phyloP scores from a whole-genome alignment of 345 rosid species.

The Tarenaya hassleriana region DNA sequence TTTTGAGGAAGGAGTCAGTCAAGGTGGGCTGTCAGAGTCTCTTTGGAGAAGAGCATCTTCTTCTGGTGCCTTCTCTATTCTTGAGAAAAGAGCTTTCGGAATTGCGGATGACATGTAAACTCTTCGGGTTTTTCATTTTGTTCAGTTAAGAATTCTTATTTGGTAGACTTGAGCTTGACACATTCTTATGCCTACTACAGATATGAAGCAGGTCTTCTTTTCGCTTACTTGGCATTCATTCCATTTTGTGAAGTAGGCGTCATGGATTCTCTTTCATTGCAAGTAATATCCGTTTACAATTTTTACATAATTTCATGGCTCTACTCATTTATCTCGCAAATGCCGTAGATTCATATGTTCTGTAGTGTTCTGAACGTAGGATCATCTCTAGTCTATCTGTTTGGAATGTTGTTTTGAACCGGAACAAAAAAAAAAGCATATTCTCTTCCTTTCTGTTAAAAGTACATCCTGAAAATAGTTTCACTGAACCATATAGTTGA shows the following conservation, averaged over 20 bases:
- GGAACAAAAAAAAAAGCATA: background rate
- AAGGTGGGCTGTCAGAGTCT: constrained; percentile 53
- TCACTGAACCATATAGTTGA: constrained; percentile 11
- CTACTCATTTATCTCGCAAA: constrained; percentile 3
- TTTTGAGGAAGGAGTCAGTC: constrained; percentile 39
- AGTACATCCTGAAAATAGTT: constrained; percentile 2
- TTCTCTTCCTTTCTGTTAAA: constrained; percentile 4
- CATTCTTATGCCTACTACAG: constrained; percentile 35
- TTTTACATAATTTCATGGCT: background rate
- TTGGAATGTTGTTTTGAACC: too few relatives aligned
- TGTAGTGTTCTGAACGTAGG: too few relatives aligned
- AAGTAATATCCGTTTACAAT: constrained; percentile 35
- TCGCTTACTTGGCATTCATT: constrained; percentile 89
- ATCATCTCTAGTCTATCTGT: too few relatives aligned
- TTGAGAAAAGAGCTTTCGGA: constrained; percentile 85
- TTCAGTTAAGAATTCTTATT: constrained; percentile 4
- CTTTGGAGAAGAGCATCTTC: constrained; percentile 91
- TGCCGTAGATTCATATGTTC: background rate
- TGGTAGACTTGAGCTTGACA: constrained; percentile 7
- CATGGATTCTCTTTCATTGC: constrained; percentile 81
- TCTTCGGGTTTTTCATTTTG: constrained; percentile 9
- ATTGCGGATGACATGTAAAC: constrained; percentile 95
- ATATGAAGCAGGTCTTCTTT: constrained; percentile 91
- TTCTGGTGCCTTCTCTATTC: constrained; percentile 64
- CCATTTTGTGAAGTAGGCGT: constrained; percentile 87